Conservation (phyloP, 345 rosid genomes). For the Sisymbrium irio region DNA sequence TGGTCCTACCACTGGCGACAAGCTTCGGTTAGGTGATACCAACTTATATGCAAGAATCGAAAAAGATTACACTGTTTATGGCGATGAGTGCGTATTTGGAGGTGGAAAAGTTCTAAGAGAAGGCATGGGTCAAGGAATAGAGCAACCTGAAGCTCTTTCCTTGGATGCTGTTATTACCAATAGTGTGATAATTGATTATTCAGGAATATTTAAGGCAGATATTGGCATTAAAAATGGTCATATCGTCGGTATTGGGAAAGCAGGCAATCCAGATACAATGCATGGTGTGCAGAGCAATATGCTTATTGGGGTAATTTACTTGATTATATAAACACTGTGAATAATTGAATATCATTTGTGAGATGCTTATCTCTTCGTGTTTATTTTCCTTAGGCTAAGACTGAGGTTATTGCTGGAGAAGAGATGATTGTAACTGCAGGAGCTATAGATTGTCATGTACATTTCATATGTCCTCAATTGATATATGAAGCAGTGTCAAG, state of each 20-base stretch:
- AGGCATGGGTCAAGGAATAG: slow-evolving; percentile 91
- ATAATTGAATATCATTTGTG: neutral
- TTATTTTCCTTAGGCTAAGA: slow-evolving; percentile 49
- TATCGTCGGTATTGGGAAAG: slow-evolving; percentile 72
- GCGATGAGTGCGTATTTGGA: slow-evolving; percentile 97
- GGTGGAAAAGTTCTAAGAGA: slow-evolving; percentile 99
- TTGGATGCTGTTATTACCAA: slow-evolving; percentile 86
- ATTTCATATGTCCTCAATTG: slow-evolving; percentile 95
- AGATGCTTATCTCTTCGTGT: slow-evolving; percentile 19
- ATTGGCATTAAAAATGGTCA: slow-evolving; percentile 73
- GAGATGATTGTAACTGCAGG: slow-evolving; percentile 91
- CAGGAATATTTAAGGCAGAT: slow-evolving; percentile 88
- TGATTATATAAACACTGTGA: slow-evolving; percentile 1
- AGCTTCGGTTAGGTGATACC: slow-evolving; percentile 81
- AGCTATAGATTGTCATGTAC: slow-evolving; percentile 95
- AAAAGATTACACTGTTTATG: slow-evolving; percentile 69
- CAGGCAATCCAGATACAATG: slow-evolving; percentile 92
- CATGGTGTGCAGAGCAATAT: slow-evolving; percentile 50
- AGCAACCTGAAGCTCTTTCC: slow-evolving; percentile 43
- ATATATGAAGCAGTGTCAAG: slow-evolving; percentile 93
- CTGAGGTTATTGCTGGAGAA: slow-evolving; percentile 96
- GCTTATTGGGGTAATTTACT: slow-evolving; percentile 73
- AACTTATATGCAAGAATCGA: slow-evolving; percentile 87
- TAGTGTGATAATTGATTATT: slow-evolving; percentile 78
- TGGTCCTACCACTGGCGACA: slow-evolving; percentile 96